phyloP scores from a whole-genome alignment of 78 protist species.

The Dictyostelium intermedium region DNA sequence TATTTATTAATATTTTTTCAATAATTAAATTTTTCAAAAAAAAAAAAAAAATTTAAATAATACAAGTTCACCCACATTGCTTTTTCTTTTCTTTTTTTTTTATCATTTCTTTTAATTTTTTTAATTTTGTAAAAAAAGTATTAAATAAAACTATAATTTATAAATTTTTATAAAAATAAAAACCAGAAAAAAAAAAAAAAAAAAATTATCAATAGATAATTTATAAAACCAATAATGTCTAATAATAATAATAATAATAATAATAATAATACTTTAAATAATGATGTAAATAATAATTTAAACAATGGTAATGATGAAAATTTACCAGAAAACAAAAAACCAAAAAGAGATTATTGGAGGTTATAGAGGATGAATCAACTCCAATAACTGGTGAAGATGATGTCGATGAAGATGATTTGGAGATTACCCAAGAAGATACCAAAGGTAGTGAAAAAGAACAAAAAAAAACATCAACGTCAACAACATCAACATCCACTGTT shows the following conservation, averaged over 20 bases:
- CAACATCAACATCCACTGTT: neutral
- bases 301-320: neutral
- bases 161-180: too few species aligned
- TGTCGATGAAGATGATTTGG: slow-evolving; percentile 11
- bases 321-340: slow-evolving; percentile 64
- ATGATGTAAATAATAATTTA: neutral
- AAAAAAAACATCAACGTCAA: neutral
- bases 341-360: slow-evolving; percentile 41
- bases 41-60: too few species aligned
- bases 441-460: neutral
- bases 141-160: too few species aligned
- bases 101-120: too few species aligned
- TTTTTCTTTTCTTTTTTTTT: neutral
- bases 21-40: too few species aligned
- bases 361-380: slow-evolving; percentile 24
- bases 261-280: neutral
- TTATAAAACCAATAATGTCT: neutral
- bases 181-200: too few species aligned
- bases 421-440: slow-evolving; percentile 13
- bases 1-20: too few species aligned
- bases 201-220: too few species aligned
- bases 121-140: too few species aligned
- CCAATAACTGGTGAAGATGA: neutral
- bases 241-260: neutral
- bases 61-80: neutral